Percentiles rank a stretch among this genome's conserved stretches.
phyloP scores from a whole-genome alignment of 345 rosid genomes.

The Linum usitatissimum region DNA sequence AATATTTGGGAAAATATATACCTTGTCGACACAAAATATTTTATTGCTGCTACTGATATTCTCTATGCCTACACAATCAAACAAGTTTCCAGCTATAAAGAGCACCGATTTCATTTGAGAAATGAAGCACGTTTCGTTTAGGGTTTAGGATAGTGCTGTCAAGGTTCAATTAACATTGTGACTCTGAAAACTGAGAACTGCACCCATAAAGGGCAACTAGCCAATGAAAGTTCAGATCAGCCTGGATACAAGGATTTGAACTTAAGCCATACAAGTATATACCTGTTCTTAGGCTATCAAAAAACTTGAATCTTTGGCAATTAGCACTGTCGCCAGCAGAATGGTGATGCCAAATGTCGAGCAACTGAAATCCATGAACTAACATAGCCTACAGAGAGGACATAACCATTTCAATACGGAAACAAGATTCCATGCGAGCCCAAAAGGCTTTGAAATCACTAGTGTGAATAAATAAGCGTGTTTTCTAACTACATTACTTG shows the following conservation, averaged over 20 bases:
- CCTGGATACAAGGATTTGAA: background rate
- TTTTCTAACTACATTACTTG: constrained; percentile 32
- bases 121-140: background rate
- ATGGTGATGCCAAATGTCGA: constrained; percentile 81
- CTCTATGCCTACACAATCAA: too few relatives aligned
- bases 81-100: too few relatives aligned
- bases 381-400: constrained; percentile 54
- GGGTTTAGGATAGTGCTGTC: too few relatives aligned
- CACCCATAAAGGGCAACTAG: background rate
- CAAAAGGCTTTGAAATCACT: background rate
- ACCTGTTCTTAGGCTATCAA: constrained; percentile 70
- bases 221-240: background rate
- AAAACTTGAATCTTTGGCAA: constrained; percentile 52
- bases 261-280: constrained; percentile 1
- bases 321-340: constrained; percentile 44
- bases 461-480: background rate
- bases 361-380: constrained; percentile 88
- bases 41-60: background rate
- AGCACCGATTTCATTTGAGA: background rate
- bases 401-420: constrained; percentile 2
- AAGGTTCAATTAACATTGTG: background rate
- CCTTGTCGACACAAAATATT: too few relatives aligned
- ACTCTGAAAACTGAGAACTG: background rate
- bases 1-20: too few relatives aligned
- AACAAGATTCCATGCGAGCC: background rate